Evolutionary conservation across 306 rosid genomes (phyloP), one percentile per base, ranked within the genome.

Genomic region (Cucumis cinereus): DNA sequence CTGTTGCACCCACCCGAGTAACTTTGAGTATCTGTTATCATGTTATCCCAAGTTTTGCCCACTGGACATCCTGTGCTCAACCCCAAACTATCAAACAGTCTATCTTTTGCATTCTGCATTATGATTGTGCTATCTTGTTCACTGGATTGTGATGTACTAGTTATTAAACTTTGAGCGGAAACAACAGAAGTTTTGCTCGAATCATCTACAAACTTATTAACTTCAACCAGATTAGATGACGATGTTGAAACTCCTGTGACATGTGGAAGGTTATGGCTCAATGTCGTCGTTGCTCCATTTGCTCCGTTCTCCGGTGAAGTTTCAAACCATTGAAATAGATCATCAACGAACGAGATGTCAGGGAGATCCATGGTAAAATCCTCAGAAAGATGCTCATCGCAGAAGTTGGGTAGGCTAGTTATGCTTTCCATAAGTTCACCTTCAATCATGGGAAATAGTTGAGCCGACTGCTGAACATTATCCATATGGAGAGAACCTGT

Each of bases 301-400:
- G 26, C 67, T 60, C 74, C 78, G 28, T 81, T 82, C 24, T 84
- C 89, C 11, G 81, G 83, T 63, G 88, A 79, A 77, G 88, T 79
- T 75, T 43, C 77, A 77, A 90, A 82, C 92, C 87, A 90, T 75
- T 87, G 90, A 43, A 83, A 84, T 53, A 91, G 81, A 77, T 87
- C 96, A 56, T 93, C 97, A 77, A 80, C 33, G 12, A 70, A 76
- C 57, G 81, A 78, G 76, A 86, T 71, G 56, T 86, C 82, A 8
- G 87, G 82, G 54, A 82, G 28, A 41, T 84, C 89, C 47, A 81
- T 79, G 3, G 76, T 49, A 79, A 81, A 74, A 68, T 85, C 85
- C 61, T 82, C 83, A 69, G 82, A 77, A 4, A 81, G 77, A 30
- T 79, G 71, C 73, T 77, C 87, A n/a, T 83, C 76, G 2, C 76